phyloP scores from a whole-genome alignment of 192 early-diverging fungal genomes.

The Lobulomyces angularis region DNA sequence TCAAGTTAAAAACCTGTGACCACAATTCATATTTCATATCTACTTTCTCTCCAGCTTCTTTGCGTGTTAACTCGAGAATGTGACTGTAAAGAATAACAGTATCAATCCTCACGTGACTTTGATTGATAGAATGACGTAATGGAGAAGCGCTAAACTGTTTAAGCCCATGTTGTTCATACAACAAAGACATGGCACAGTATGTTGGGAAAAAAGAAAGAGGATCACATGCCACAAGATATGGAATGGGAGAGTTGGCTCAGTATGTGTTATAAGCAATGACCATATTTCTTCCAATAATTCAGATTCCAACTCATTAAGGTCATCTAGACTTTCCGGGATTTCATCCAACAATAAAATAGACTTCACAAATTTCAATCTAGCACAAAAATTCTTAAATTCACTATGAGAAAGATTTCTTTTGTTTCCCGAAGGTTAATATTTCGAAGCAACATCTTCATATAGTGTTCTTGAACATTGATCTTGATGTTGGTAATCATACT shows the following conservation, averaged over 20 bases:
- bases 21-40: slow-evolving; percentile 9
- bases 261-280: not conserved
- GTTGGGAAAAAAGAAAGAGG: not conserved
- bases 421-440: not conserved
- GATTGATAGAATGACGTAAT: not conserved
- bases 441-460: not conserved
- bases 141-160: slow-evolving; percentile 7
- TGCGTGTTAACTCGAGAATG: too few species aligned
- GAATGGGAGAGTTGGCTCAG: not conserved
- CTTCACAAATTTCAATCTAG: too few species aligned
- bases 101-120: slow-evolving; percentile 9
- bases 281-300: not conserved
- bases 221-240: slow-evolving; percentile 4
- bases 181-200: not conserved
- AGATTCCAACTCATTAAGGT: too few species aligned
- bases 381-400: too few species aligned
- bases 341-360: too few species aligned
- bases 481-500: slow-evolving; percentile 9
- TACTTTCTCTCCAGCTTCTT: too few species aligned
- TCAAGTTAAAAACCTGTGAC: slow-evolving; percentile 3
- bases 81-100: slow-evolving; percentile 1
- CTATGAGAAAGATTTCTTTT: too few species aligned
- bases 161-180: slow-evolving; percentile 2
- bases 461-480: slow-evolving; percentile 4
- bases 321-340: too few species aligned